A percentile compares a stretch with the other conserved stretches of the same genome.
phyloP scores from a whole-genome alignment of 2,329 filamentous ascomycete species.

The Phoma sp. region DNA sequence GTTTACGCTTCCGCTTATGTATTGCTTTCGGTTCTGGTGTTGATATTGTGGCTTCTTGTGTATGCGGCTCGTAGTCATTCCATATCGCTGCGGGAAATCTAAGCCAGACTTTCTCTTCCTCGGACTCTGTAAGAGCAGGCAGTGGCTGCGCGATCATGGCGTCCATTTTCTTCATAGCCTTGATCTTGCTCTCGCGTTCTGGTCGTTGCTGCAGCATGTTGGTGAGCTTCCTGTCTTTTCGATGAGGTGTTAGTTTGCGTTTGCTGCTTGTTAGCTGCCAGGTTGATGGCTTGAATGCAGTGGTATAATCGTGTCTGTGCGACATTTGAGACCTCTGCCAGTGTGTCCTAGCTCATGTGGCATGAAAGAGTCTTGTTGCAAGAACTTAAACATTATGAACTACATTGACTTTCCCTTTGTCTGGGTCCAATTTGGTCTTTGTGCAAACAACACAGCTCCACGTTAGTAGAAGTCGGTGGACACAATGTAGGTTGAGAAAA shows the following conservation, averaged over 20 bases:
- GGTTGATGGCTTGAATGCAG: conserved; percentile 8
- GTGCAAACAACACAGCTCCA: not conserved
- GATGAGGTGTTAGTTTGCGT: not conserved
- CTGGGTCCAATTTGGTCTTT: not conserved
- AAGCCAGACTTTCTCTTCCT: not conserved
- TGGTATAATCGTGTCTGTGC: not conserved
- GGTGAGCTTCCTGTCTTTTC: not conserved
- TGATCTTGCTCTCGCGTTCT: conserved; percentile 6
- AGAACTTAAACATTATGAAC: not conserved
- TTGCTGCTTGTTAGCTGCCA: conserved; percentile 12
- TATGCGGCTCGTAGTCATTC: conserved; percentile 11
- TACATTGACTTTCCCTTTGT: not conserved
- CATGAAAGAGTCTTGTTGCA: not conserved
- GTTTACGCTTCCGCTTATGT: not conserved
- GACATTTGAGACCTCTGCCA: not conserved
- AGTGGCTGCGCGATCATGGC: not conserved
- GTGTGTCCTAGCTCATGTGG: not conserved
- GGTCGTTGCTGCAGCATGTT: conserved; percentile 2
- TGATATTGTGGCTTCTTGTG: not conserved
- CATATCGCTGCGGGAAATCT: conserved; percentile 20
- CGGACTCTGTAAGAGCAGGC: not conserved
- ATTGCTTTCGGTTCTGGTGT: not conserved
- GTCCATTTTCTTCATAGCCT: not conserved
- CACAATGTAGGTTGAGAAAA: not conserved
- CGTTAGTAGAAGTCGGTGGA: not conserved